Evolutionary conservation across 2,329 filamentous ascomycete species (phyloP).

Genomic region (Fusarium clavum): DNA sequence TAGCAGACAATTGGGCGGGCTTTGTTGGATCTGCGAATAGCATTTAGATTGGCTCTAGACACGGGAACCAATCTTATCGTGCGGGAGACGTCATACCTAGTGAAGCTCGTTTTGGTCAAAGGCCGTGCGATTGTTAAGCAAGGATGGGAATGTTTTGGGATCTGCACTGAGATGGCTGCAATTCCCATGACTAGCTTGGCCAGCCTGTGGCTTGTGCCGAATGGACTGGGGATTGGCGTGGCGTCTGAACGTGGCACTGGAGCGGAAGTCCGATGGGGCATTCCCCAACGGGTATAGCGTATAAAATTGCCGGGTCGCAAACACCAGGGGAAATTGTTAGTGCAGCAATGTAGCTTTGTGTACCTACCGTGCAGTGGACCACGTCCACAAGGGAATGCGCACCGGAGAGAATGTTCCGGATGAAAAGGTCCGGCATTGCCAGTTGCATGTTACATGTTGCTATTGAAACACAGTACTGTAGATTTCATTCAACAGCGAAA

Average conservation of each 20-base stretch:
- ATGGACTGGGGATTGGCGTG: not conserved
- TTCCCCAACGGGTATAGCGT: constrained; percentile 1
- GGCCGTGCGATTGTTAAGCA: constrained; percentile 1
- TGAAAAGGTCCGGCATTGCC: constrained; percentile 1
- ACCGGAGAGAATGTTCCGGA: constrained; percentile 34
- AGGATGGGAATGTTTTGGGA: constrained; percentile 32
- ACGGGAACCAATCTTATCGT: constrained; percentile 18
- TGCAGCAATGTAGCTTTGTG: constrained; percentile 28
- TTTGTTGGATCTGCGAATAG: constrained; percentile 10
- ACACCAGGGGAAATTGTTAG: constrained; percentile 33
- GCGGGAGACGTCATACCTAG: constrained; percentile 19
- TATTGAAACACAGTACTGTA: constrained; percentile 3
- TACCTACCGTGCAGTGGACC: constrained; percentile 11
- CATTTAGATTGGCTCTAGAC: constrained; percentile 18
- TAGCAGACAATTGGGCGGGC: not conserved
- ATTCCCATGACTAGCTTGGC: constrained; percentile 26
- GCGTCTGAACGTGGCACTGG: constrained; percentile 20
- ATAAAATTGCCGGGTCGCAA: not conserved
- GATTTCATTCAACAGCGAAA: not conserved
- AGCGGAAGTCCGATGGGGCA: not conserved
- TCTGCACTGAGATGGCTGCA: constrained; percentile 18
- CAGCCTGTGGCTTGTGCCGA: constrained; percentile 25
- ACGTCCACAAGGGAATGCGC: constrained; percentile 17
- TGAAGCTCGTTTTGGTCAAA: constrained; percentile 3
- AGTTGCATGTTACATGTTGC: not conserved